These are phyloP conservation scores for Dendryphion nanum DNA, from an alignment of 2,329 filamentous ascomycete genomes.

Conservation along the genomic window DNA sequence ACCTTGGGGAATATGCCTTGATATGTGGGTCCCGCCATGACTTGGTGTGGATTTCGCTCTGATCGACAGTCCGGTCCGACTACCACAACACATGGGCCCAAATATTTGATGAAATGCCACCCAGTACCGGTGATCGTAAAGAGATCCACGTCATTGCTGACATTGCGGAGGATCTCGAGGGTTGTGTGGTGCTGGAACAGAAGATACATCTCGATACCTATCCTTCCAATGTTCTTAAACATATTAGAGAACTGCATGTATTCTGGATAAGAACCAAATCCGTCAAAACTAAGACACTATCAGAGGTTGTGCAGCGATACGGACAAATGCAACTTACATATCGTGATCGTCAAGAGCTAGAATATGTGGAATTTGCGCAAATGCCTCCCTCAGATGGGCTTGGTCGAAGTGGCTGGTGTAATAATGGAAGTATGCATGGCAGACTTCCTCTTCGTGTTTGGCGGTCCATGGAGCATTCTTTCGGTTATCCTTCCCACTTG, in stretches of 20 bases:
- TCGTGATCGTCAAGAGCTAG: slow-evolving; percentile 95
- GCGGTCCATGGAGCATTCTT: slow-evolving; percentile 92
- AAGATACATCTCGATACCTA: slow-evolving; percentile 96
- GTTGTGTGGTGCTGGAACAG: slow-evolving; percentile 98
- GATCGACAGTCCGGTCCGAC: slow-evolving; percentile 90
- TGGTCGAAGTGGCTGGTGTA: slow-evolving; percentile 99
- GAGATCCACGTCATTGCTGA: slow-evolving; percentile 82
- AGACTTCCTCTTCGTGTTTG: slow-evolving; percentile 90
- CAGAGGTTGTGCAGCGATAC: slow-evolving; percentile 4
- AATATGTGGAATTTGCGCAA: slow-evolving; percentile 94
- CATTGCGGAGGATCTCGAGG: slow-evolving; percentile 84
- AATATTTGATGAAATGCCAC: slow-evolving; percentile 97
- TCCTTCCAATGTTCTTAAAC: slow-evolving; percentile 95
- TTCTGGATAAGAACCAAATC: slow-evolving; percentile 93
- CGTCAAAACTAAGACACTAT: slow-evolving; percentile 72
- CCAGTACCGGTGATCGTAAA: slow-evolving; percentile 97
- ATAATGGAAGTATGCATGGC: slow-evolving; percentile 97
- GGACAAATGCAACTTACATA: slow-evolving; percentile 71
- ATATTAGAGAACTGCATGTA: slow-evolving; percentile 98
- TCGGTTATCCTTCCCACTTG: slow-evolving; percentile 88
- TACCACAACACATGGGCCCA: slow-evolving; percentile 86
- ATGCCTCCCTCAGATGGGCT: slow-evolving; percentile 88
- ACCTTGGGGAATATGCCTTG: slow-evolving; percentile 97
- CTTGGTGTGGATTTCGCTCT: slow-evolving; percentile 84
- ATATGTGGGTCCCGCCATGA: slow-evolving; percentile 94